Percentiles rank a stretch among this genome's conserved stretches.
These are phyloP conservation scores for Hydnomerulius pinastri DNA, from an alignment of 768 basidiomycete genomes.

Conservation along the genomic window DNA sequence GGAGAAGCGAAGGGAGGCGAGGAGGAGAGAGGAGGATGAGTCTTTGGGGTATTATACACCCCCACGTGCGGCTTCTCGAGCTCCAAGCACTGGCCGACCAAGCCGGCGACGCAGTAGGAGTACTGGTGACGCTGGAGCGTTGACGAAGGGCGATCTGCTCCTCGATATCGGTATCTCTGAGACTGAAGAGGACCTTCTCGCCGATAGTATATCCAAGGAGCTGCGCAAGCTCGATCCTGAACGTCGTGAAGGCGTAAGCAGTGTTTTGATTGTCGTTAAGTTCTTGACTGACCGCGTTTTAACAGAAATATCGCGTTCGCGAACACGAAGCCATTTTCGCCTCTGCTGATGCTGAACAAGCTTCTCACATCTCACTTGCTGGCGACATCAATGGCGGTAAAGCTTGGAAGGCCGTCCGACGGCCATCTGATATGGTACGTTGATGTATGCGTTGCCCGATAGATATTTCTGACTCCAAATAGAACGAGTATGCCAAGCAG, in stretches of 20 bases:
- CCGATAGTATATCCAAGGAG: constrained; percentile 74
- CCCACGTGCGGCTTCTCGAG: constrained; percentile 25
- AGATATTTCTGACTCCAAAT: constrained; percentile 4
- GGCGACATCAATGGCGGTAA: constrained; percentile 80
- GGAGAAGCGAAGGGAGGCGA: constrained; percentile 66
- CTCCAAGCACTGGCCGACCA: constrained; percentile 44
- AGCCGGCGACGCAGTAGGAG: constrained; percentile 73
- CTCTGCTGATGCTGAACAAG: constrained; percentile 67
- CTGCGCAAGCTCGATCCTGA: constrained; percentile 56
- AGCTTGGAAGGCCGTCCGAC: constrained; percentile 85
- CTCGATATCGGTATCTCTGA: constrained; percentile 41
- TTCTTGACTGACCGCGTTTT: constrained; percentile 5
- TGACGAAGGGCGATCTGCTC: constrained; percentile 34
- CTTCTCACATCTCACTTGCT: constrained; percentile 69
- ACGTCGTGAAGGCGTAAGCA: constrained; percentile 25
- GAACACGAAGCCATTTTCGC: constrained; percentile 85
- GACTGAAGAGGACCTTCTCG: constrained; percentile 54
- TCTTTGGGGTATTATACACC: constrained; percentile 37
- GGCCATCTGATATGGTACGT: constrained; percentile 93
- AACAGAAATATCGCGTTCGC: constrained; percentile 78
- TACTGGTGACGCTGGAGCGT: constrained; percentile 67
- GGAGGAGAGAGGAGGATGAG: constrained; percentile 53
- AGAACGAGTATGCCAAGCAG: constrained; percentile 95
- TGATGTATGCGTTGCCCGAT: neutral
- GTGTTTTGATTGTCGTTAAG: constrained; percentile 2